Evolutionary conservation across 1,284 basidiomycete species (phyloP).

Genomic region (Fomitopsis palustris): DNA sequence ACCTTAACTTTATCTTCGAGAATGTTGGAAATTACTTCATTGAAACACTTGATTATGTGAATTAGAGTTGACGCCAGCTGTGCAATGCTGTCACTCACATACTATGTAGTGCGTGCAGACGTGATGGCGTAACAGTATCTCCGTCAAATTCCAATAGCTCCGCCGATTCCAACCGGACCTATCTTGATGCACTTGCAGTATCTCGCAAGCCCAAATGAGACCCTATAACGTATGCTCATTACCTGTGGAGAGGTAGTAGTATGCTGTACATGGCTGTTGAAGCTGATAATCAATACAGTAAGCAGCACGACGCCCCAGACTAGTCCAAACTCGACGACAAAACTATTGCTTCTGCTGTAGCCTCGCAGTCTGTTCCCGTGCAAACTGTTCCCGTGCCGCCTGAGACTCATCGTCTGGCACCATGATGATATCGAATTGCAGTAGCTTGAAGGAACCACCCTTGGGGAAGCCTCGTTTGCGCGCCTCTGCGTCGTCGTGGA

Average conservation of each 20-base stretch:
- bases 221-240: too few species aligned
- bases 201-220: too few species aligned
- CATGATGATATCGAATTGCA: slow-evolving; percentile 61
- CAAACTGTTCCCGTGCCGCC: slow-evolving; percentile 26
- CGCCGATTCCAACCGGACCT: too few species aligned
- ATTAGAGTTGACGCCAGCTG: too few species aligned
- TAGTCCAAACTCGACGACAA: slow-evolving; percentile 9
- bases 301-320: background rate
- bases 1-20: too few species aligned
- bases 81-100: too few species aligned
- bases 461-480: slow-evolving; percentile 60
- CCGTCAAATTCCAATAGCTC: too few species aligned
- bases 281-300: background rate
- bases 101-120: too few species aligned
- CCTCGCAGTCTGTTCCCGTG: slow-evolving; percentile 19
- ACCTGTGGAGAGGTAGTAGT: background rate
- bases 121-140: too few species aligned
- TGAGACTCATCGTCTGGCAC: slow-evolving; percentile 49
- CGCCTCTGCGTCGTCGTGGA: slow-evolving; percentile 51
- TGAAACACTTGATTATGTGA: too few species aligned
- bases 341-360: slow-evolving; percentile 2
- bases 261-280: background rate
- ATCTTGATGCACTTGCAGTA: too few species aligned
- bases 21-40: too few species aligned
- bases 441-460: slow-evolving; percentile 54